Percentiles rank a stretch among this genome's conserved stretches.
Evolutionary conservation across 202 grass and related monocot genomes (phyloP).

Genomic region (Carex arenaria): DNA sequence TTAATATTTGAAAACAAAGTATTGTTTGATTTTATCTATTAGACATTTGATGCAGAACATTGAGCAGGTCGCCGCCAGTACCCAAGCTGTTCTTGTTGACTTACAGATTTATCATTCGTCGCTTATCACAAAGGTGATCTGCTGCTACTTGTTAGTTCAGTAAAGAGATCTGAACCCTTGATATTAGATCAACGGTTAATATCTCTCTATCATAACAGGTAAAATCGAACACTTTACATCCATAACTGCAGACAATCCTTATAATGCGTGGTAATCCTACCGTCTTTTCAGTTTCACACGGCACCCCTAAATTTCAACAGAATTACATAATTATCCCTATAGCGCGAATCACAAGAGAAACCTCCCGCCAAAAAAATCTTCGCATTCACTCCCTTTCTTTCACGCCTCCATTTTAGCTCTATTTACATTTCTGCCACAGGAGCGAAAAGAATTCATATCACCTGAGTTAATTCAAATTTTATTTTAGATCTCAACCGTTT

Average conservation of each 20-base stretch:
- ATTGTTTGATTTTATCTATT: neutral
- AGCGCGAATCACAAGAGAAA: neutral
- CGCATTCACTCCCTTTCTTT: neutral
- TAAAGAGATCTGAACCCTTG: neutral
- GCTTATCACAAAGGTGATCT: too few relatives aligned
- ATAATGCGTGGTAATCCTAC: neutral
- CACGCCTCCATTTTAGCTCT: neutral
- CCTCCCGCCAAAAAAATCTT: neutral
- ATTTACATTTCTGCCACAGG: neutral
- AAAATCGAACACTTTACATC: neutral
- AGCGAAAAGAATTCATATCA: too few relatives aligned
- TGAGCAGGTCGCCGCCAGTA: neutral
- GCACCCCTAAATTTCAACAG: neutral
- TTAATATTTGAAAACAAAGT: neutral
- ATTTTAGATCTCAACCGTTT: too few relatives aligned
- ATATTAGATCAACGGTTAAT: neutral
- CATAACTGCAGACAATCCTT: neutral
- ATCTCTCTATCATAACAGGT: neutral
- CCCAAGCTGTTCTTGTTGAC: neutral
- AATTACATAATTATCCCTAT: neutral
- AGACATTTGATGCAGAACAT: neutral
- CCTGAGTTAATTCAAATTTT: too few relatives aligned
- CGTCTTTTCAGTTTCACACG: neutral
- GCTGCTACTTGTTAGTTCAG: too few relatives aligned
- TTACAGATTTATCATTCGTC: neutral